Evolutionary conservation across 2,329 filamentous ascomycete genomes (phyloP).

Genomic region (Hypomyces perniciosus): DNA sequence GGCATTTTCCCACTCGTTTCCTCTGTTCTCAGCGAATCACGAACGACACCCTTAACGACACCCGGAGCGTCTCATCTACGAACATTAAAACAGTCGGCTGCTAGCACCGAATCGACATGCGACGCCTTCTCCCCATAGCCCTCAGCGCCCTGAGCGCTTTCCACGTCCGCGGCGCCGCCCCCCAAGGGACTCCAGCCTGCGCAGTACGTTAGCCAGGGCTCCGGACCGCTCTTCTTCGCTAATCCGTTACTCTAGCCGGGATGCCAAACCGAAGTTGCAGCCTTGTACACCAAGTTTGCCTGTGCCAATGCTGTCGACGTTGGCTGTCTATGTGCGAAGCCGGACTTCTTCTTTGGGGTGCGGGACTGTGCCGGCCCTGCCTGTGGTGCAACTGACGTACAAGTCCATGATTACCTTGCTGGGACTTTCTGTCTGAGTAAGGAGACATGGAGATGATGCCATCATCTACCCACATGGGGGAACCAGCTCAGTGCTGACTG

Average conservation of each 20-base stretch:
- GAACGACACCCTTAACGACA: not conserved
- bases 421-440: slow-evolving; percentile 20
- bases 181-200: slow-evolving; percentile 20
- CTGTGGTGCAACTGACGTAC: slow-evolving; percentile 24
- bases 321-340: slow-evolving; percentile 34
- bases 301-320: slow-evolving; percentile 26
- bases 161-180: slow-evolving; percentile 21
- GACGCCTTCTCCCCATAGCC: slow-evolving; percentile 23
- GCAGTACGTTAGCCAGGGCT: slow-evolving; percentile 24
- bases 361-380: slow-evolving; percentile 28
- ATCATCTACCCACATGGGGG: not conserved
- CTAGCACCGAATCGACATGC: slow-evolving; percentile 2
- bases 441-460: not conserved
- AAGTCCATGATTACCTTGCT: slow-evolving; percentile 23
- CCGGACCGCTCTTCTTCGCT: not conserved
- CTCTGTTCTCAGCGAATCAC: too few relatives aligned
- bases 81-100: not conserved
- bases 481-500: not conserved
- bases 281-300: slow-evolving; percentile 17
- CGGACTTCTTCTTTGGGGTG: slow-evolving; percentile 24
- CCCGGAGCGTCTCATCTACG: not conserved
- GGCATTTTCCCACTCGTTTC: too few relatives aligned
- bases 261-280: slow-evolving; percentile 18
- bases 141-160: slow-evolving; percentile 25
- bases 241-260: slow-evolving; percentile 15